Evolutionary conservation across 1,284 basidiomycete species (phyloP).

Genomic region (Chalciporus piperatoides): DNA sequence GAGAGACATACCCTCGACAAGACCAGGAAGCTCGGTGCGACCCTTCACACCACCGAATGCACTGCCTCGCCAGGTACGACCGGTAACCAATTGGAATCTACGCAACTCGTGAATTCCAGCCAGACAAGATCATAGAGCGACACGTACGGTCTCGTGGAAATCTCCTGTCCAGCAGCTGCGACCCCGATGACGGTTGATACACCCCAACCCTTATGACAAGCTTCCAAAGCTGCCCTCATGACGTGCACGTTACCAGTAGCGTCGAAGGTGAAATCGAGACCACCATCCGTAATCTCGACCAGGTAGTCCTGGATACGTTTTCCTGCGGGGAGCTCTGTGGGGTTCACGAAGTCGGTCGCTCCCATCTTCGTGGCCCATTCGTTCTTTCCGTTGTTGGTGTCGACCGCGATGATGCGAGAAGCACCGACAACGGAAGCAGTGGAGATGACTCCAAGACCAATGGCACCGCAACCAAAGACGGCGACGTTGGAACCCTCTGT

Average conservation of each 20-base stretch:
- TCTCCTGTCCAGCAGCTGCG: slow-evolving; percentile 96
- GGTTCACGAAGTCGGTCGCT: slow-evolving; percentile 96
- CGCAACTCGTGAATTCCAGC: slow-evolving; percentile 11
- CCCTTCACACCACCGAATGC: slow-evolving; percentile 99
- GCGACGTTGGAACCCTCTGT: slow-evolving; percentile 84
- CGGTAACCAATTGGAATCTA: slow-evolving; percentile 85
- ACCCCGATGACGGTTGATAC: slow-evolving; percentile 94
- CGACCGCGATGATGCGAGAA: slow-evolving; percentile 88
- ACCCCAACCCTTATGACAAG: slow-evolving; percentile 99
- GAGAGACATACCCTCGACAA: slow-evolving; percentile 67
- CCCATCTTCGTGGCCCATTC: slow-evolving; percentile 92
- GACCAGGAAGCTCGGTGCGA: slow-evolving; percentile 87
- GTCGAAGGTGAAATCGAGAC: slow-evolving; percentile 97
- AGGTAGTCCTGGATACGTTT: slow-evolving; percentile 87
- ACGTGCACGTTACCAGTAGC: slow-evolving; percentile 94
- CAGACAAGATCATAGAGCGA: background rate
- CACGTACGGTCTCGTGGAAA: slow-evolving; percentile 89
- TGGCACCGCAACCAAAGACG: slow-evolving; percentile 95
- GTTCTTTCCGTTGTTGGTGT: slow-evolving; percentile 85
- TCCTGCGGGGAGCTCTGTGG: slow-evolving; percentile 69
- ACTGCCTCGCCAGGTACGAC: slow-evolving; percentile 91
- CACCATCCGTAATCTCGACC: slow-evolving; percentile 93
- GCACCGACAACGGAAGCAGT: slow-evolving; percentile 80
- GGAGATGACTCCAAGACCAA: slow-evolving; percentile 90
- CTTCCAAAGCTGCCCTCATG: slow-evolving; percentile 94